Base-by-base conservation (phyloP, 2,329 filamentous ascomycete genomes). In the Talaromyces amestolkiae region DNA sequence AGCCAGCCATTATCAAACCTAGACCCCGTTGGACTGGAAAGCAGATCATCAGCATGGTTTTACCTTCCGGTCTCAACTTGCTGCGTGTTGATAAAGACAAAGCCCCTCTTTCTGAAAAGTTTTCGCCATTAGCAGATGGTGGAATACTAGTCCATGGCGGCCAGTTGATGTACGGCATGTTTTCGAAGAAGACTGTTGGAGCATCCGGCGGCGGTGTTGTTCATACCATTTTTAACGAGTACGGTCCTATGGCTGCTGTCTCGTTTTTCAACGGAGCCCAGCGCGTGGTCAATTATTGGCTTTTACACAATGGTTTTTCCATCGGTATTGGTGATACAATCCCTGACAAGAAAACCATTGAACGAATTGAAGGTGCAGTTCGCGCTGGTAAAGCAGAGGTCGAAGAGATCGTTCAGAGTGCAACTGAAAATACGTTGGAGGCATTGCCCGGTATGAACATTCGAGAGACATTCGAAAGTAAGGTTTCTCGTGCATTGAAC, bases 251-350 rank as follows among this genome's bases (percentile, higher is more conserved):
- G 31, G 90, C 90, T 58, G 91, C 95, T 22, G 94, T 99, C 83
- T 89, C 88, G 68, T 99, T 99, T 83, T 92, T 99, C 81, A 97
- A 97, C 75, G 93, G 93, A 70, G 90, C 92, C 65, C 96, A 99
- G 80, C 89, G 92, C 62, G 92, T 98, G 64, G 91, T 98, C 71
- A 96, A 94, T 75, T 97, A 98, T 80, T 99, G 95, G 95, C 87
- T 99, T 49, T 82, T 98, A 45, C 94, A 99, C 78, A 91, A 96
- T 72, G 95, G 95, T 60, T 95, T 96, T 84, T 97, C 93, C 79
- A 97, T 99, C 70, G 95, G 95, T 81, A 97, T 99, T 72, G 96
- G 95, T 81, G 95, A 99, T 77, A 98, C 95, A 1, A 94, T 99
- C 73, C 96, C 95, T 5, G 93, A 98, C 76, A 87, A 88, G 68